Evolutionary conservation across 1,284 basidiomycete species (phyloP), one percentile per base, ranked within the genome.

Genomic region (Sphagnurus paluster): DNA sequence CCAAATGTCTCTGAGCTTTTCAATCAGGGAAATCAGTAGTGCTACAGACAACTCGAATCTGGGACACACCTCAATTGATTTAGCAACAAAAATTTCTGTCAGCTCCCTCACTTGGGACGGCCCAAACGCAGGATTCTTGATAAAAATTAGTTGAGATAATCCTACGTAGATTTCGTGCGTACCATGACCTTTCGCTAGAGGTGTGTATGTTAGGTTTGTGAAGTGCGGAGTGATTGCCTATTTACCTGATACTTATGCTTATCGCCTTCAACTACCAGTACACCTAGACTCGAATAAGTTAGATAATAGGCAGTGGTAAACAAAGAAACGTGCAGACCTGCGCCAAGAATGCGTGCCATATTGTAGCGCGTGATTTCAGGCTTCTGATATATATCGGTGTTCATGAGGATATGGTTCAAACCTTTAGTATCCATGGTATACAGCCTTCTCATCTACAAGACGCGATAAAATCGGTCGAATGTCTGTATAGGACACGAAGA

Each of bases 51-150:
- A 26, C 25, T 26, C 25, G 25, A 26, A 26, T 26, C 11, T 26
- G 11, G 25, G 7, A 6, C 25, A 26, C 11, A 26, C 25, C 25
- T 26, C 25, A 11, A 26, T 11, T 6, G 11, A 26, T 26, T 6
- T 11, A 26, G 6, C 25, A 6, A 7, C 11, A 26, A 11, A 26
- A 6, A 26, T 71, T 10, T 67, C 66, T 0, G 77, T 82, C 0
- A 84, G 59, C 29, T 76, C 75, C 1, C 81, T 68, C 21, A 84
- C 70, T 50, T 82, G 77, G 0, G 70, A 60, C 0, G 72, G 69
- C 2, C 80, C 79, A 47, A 86, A 86, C 0, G 80, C 80, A n/a
- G 82, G 82, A 52, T 84, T 85, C 83, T 79, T n/a, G n/a, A 3
- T n/a, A 21, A 17, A 24, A n/a, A 16, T 13, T 37, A 0, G 2